Percentiles rank a stretch among this genome's conserved stretches.
These are phyloP conservation scores for Solanum chacoense DNA, from an alignment of 305 asterid genomes.

Conservation along the genomic window DNA sequence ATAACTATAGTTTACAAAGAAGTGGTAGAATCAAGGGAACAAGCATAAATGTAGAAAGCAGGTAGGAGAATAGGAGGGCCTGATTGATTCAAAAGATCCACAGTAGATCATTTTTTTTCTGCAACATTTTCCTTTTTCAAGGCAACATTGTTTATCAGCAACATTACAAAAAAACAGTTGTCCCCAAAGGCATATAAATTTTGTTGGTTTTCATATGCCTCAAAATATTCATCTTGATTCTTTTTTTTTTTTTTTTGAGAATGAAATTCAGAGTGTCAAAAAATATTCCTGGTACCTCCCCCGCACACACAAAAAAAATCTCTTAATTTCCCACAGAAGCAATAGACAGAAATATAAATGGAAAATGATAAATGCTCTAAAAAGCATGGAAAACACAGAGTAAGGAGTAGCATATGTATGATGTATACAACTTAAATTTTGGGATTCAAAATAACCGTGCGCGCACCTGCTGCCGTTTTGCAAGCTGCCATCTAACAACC, in stretches of 20 bases:
- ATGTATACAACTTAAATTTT: neutral
- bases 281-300: neutral
- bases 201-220: neutral
- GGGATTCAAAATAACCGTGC: neutral
- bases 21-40: neutral
- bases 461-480: conserved; percentile 74
- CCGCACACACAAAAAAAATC: too few species aligned
- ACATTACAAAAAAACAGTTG: neutral
- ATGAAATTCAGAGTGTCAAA: neutral
- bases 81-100: neutral
- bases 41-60: neutral
- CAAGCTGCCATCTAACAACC: conserved; percentile 97
- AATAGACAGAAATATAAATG: neutral
- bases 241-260: neutral
- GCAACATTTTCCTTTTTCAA: neutral
- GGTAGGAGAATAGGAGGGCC: neutral
- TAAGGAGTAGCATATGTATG: neutral
- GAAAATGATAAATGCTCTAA: neutral
- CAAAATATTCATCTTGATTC: neutral
- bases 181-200: neutral
- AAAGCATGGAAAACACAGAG: neutral
- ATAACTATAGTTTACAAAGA: neutral
- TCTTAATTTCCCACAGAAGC: neutral
- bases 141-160: neutral
- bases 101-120: neutral